Evolutionary conservation across 805 yeast genomes (phyloP).

Genomic region (Pichia scutulata): DNA sequence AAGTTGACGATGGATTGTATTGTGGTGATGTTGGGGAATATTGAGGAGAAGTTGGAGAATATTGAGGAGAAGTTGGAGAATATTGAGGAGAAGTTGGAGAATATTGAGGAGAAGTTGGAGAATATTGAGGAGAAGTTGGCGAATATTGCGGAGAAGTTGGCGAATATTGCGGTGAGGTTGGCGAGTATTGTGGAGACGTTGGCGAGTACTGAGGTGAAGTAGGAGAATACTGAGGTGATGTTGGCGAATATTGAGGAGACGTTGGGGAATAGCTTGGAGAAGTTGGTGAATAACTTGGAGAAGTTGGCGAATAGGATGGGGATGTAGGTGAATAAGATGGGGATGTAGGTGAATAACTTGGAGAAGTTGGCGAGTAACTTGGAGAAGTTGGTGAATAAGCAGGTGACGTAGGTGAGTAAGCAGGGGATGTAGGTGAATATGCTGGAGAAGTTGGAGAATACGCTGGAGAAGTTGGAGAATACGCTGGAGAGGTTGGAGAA

Average conservation of each 20-base stretch:
- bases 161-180: conserved; percentile 46
- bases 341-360: conserved; percentile 57
- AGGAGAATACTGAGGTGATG: conserved; percentile 64
- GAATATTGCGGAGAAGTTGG: conserved; percentile 62
- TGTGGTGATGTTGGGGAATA: conserved; percentile 65
- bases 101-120: conserved; percentile 63
- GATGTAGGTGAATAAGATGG: conserved; percentile 73
- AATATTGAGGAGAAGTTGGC: conserved; percentile 72
- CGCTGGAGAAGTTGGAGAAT: conserved; percentile 69
- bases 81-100: conserved; percentile 72
- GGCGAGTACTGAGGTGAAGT: conserved; percentile 68
- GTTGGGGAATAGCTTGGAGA: conserved; percentile 78
- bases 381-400: conserved; percentile 71
- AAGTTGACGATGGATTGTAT: conserved; percentile 61
- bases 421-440: conserved; percentile 65
- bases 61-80: conserved; percentile 66
- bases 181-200: conserved; percentile 50
- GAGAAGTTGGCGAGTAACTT: conserved; percentile 49
- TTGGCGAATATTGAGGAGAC: conserved; percentile 73
- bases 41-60: conserved; percentile 70
- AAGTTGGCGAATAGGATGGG: conserved; percentile 72
- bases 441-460: conserved; percentile 66
- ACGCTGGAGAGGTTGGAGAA: conserved; percentile 51
- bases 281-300: conserved; percentile 65
- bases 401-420: conserved; percentile 75